Conservation (phyloP, 2,329 filamentous ascomycete species). For the Fusarium mundagurra region DNA sequence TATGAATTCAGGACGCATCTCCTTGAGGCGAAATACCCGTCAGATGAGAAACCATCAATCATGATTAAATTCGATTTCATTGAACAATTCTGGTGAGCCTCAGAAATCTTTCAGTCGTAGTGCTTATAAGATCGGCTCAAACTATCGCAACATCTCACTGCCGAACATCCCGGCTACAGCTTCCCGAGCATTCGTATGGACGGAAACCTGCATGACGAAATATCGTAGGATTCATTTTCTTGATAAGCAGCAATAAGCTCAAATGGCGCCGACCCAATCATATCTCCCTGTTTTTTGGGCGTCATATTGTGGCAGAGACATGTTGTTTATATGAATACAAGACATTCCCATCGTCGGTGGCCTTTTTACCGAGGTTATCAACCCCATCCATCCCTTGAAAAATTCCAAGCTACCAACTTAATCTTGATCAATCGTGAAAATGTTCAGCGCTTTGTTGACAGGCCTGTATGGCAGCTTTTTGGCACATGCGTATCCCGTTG, state of each 20-base stretch:
- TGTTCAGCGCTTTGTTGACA: neutral
- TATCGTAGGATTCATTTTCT: neutral
- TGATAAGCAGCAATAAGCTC: neutral
- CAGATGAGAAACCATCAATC: accelerated
- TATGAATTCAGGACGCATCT: neutral
- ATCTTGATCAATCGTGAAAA: neutral
- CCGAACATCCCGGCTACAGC: neutral
- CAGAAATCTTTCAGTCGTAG: neutral
- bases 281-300: accelerated
- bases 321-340: slow-evolving; percentile 1
- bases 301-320: neutral
- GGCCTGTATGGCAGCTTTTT: neutral
- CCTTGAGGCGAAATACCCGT: neutral
- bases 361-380: slow-evolving; percentile 9
- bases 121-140: neutral
- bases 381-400: slow-evolving; percentile 4
- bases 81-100: accelerated
- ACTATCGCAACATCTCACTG: neutral
- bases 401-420: neutral
- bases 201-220: neutral
- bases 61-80: accelerated
- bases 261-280: neutral
- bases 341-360: slow-evolving; percentile 6
- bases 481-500: neutral
- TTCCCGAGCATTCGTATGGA: neutral